These are phyloP conservation scores for Dothistroma septosporum DNA, from an alignment of 2,329 filamentous ascomycete species.

Conservation along the genomic window DNA sequence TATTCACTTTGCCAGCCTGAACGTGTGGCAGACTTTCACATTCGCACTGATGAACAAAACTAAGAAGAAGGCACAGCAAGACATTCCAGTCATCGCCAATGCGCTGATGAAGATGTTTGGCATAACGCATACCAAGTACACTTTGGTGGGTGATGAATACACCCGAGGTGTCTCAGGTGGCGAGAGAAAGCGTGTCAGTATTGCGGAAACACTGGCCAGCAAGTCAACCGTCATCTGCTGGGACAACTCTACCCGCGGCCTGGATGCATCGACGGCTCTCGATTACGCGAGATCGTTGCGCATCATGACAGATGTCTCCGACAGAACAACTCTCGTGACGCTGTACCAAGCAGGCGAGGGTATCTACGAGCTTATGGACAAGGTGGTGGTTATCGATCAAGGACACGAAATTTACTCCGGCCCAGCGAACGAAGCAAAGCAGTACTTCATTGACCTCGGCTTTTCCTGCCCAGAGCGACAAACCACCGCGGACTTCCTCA, in stretches of 20 bases:
- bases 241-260: constrained; percentile 77
- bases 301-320: constrained; percentile 73
- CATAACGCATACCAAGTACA: constrained; percentile 70
- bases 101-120: constrained; percentile 74
- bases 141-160: constrained; percentile 69
- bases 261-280: constrained; percentile 73
- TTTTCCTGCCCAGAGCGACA: constrained; percentile 58
- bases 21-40: constrained; percentile 71
- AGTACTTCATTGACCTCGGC: constrained; percentile 64
- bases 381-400: constrained; percentile 71
- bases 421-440: constrained; percentile 55
- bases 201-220: constrained; percentile 71
- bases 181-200: constrained; percentile 74
- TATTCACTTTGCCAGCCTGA: constrained; percentile 67
- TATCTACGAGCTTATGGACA: constrained; percentile 72
- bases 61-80: constrained; percentile 58
- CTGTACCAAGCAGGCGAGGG: constrained; percentile 68
- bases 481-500: constrained; percentile 75
- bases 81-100: constrained; percentile 65
- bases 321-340: constrained; percentile 66
- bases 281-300: constrained; percentile 74
- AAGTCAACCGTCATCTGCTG: constrained; percentile 70
- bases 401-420: constrained; percentile 68
- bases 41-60: constrained; percentile 75
- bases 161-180: constrained; percentile 73